Conservation (phyloP, 2,329 filamentous ascomycete species). For the Drechmeria coniospora region DNA sequence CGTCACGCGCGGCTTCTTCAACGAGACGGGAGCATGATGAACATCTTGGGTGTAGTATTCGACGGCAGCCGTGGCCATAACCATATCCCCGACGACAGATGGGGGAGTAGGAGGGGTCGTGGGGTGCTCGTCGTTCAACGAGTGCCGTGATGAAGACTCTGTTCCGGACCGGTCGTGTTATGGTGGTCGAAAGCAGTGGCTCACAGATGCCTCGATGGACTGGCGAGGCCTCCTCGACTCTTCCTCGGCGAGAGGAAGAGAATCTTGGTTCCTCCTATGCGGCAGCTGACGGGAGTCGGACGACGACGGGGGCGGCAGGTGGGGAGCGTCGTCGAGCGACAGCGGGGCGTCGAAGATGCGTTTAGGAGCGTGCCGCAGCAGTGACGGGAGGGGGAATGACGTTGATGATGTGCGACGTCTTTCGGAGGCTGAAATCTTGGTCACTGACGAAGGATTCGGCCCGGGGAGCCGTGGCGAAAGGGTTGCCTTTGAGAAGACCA, state of each 20-base stretch:
- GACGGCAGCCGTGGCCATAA: conserved; percentile 47
- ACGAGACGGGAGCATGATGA: conserved; percentile 31
- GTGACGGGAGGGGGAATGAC: conserved; percentile 40
- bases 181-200: conserved; percentile 90
- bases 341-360: conserved; percentile 29
- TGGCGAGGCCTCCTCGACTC: conserved; percentile 98
- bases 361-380: conserved; percentile 31
- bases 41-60: conserved; percentile 35
- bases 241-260: conserved; percentile 99
- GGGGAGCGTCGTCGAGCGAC: conserved; percentile 33
- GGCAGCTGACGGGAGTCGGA: conserved; percentile 74
- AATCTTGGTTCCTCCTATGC: conserved; percentile 96
- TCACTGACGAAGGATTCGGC: conserved; percentile 48
- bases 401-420: conserved; percentile 53
- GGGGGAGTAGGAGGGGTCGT: conserved; percentile 6
- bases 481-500: conserved; percentile 52
- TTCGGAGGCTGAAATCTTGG: conserved; percentile 54
- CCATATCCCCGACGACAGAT: conserved; percentile 37
- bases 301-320: conserved; percentile 34
- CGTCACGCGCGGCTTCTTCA: conserved; percentile 27
- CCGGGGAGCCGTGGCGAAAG: conserved; percentile 43
- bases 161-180: conserved; percentile 45
- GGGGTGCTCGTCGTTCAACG: background rate
- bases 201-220: conserved; percentile 77
- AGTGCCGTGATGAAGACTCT: background rate